phyloP scores from a whole-genome alignment of 1,284 basidiomycete genomes.

The Termitomyces sp. region DNA sequence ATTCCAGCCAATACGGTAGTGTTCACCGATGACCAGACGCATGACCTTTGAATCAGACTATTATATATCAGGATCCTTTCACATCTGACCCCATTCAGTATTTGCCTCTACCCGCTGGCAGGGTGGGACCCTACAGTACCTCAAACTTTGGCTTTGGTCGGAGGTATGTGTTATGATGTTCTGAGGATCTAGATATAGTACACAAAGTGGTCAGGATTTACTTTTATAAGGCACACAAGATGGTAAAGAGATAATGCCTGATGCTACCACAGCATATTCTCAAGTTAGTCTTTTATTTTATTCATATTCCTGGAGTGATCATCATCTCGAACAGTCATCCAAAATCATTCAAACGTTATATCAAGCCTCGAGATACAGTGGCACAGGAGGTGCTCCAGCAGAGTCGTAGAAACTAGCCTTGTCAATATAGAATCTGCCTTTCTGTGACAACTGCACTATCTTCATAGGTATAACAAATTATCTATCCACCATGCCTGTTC shows the following conservation, averaged over 20 bases:
- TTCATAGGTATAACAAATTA: too few relatives aligned
- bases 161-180: background rate
- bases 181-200: background rate
- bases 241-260: constrained; percentile 6
- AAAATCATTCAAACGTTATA: background rate
- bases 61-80: background rate
- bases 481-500: too few relatives aligned
- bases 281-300: background rate
- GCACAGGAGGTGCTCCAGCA: background rate
- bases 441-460: too few relatives aligned
- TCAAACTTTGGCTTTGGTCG: background rate
- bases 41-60: background rate
- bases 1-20: background rate
- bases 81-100: background rate
- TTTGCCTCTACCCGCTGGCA: background rate
- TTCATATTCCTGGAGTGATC: background rate
- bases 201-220: background rate
- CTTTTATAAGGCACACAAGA: background rate
- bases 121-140: background rate
- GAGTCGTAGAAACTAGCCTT: background rate
- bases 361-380: background rate
- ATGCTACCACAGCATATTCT: background rate
- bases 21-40: background rate
- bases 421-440: too few relatives aligned
- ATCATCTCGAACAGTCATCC: background rate